A percentile compares a stretch with the other conserved stretches of the same genome.
Conservation (phyloP, 495 filamentous ascomycete species). For the Trichocladium antarcticum region DNA sequence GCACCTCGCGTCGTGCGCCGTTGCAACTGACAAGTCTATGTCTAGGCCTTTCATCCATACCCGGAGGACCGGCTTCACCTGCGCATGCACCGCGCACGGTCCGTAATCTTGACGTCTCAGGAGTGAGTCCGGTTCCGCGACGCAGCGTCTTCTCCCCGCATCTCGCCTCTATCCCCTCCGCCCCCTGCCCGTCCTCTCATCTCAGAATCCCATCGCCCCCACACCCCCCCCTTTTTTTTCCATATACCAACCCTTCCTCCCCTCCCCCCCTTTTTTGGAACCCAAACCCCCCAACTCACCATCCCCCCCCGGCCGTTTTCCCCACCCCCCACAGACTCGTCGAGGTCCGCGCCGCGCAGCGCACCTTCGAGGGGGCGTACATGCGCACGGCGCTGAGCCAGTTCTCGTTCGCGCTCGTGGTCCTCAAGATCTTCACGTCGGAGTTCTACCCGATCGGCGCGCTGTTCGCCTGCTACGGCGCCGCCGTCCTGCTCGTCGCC, state of each 20-base stretch:
- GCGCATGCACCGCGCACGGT: conserved; percentile 73
- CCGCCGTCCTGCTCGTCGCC: conserved; percentile 68
- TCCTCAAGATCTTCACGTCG: conserved; percentile 89
- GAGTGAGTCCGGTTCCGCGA: conserved; percentile 42
- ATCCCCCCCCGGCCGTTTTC: too few species aligned
- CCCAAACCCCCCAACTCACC: too few species aligned
- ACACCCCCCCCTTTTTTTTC: background rate
- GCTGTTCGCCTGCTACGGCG: conserved; percentile 82
- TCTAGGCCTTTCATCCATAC: conserved; percentile 35
- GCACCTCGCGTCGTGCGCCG: background rate
- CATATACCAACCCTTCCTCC: background rate
- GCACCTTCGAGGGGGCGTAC: conserved; percentile 96
- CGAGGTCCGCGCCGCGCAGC: conserved; percentile 85
- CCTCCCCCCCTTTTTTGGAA: too few species aligned
- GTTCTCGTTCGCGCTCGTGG: conserved; percentile 87
- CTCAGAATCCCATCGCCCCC: too few species aligned
- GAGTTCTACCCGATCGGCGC: conserved; percentile 93
- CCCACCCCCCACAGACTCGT: conserved; percentile 45
- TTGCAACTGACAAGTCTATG: conserved; percentile 4
- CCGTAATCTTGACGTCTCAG: conserved; percentile 64
- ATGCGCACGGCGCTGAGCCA: conserved; percentile 86
- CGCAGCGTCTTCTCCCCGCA: background rate
- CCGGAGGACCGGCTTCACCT: conserved; percentile 47
- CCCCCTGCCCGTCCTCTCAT: background rate
- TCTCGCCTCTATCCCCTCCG: background rate